These are phyloP conservation scores for Dothiorella sarmentorum DNA, from an alignment of 2,329 filamentous ascomycete species.

Conservation along the genomic window DNA sequence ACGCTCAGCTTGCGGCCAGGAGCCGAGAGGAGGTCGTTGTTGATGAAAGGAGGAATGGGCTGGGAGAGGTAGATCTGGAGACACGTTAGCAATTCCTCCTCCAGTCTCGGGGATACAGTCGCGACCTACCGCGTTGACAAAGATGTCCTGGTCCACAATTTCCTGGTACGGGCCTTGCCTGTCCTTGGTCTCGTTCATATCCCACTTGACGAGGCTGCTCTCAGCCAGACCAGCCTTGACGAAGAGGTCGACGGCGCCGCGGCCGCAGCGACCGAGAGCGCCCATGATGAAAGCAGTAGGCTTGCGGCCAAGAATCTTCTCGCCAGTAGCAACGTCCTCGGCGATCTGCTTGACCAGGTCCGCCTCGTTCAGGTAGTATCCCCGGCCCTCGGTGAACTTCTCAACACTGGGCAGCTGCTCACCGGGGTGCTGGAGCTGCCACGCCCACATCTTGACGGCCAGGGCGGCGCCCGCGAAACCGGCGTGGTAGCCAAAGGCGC, in stretches of 20 bases:
- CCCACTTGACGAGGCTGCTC: constrained; percentile 68
- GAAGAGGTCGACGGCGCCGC: constrained; percentile 78
- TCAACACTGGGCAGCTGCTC: constrained; percentile 64
- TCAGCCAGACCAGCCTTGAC: constrained; percentile 68
- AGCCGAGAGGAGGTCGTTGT: constrained; percentile 63
- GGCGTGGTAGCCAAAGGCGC: constrained; percentile 60
- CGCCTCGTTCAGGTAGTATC: constrained; percentile 69
- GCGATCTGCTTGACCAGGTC: constrained; percentile 72
- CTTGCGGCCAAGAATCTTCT: constrained; percentile 62
- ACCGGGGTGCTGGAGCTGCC: constrained; percentile 70
- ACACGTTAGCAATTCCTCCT: constrained; percentile 12
- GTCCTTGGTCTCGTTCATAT: constrained; percentile 71
- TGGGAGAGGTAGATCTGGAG: constrained; percentile 72
- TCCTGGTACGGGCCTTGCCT: constrained; percentile 70
- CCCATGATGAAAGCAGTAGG: constrained; percentile 83
- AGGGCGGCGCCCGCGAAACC: constrained; percentile 48
- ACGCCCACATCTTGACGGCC: constrained; percentile 67
- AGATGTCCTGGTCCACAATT: constrained; percentile 62
- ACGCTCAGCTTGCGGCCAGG: constrained; percentile 72
- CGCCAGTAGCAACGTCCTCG: constrained; percentile 63
- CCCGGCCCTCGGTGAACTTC: constrained; percentile 45
- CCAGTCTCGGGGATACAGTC: neutral
- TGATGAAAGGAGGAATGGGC: constrained; percentile 78
- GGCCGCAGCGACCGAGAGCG: constrained; percentile 72
- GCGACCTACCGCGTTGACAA: constrained; percentile 36